Conservation (phyloP, 805 yeast species). For the Candida silvicultrix region DNA sequence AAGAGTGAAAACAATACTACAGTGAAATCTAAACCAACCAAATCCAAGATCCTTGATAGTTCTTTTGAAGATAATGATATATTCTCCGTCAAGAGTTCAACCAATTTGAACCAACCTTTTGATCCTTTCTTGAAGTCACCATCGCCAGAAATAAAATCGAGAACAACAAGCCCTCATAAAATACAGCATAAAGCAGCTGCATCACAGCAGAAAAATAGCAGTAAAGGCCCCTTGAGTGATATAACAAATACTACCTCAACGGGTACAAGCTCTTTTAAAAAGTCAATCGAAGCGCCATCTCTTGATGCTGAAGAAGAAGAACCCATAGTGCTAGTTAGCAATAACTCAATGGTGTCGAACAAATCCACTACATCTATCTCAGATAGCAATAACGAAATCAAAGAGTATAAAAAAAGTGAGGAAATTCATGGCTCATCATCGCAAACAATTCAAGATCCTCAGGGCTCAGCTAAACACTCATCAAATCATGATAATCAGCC, state of each 20-base stretch:
- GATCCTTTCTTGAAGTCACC: neutral
- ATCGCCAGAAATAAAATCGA: neutral
- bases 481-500: no score
- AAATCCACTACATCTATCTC: neutral
- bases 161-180: neutral
- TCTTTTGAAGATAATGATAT: slow-evolving; percentile 16
- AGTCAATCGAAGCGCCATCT: neutral
- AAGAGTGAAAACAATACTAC: neutral
- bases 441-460: neutral
- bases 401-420: neutral
- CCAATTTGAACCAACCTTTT: slow-evolving; percentile 2
- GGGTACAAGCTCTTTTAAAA: neutral
- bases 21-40: neutral
- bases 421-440: neutral
- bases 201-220: no score
- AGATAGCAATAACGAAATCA: no score
- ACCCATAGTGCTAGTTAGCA: neutral
- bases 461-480: no score
- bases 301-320: neutral
- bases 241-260: neutral
- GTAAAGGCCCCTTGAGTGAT: neutral
- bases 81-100: slow-evolving; percentile 10
- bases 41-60: slow-evolving; percentile 16
- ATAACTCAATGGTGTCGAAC: neutral
- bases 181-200: no score